phyloP scores from a whole-genome alignment of 2,329 filamentous ascomycete species.

The Fusarium sp. region DNA sequence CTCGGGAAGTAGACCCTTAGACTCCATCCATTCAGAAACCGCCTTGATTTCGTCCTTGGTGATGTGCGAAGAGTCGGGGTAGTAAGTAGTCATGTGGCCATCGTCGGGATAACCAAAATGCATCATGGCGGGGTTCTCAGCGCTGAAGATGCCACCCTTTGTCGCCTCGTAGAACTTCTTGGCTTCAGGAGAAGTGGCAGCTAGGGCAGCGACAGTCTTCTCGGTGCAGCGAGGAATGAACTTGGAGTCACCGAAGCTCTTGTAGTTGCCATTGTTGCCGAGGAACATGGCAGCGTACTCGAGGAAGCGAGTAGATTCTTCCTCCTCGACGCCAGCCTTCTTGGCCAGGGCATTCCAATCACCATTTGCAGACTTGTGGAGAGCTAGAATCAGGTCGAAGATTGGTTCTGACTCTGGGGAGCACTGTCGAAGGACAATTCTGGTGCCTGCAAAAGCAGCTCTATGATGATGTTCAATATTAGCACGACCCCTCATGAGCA shows the following conservation, averaged over 20 bases:
- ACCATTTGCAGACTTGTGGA: conserved; percentile 75
- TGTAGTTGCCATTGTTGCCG: conserved; percentile 87
- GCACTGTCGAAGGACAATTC: conserved; percentile 83
- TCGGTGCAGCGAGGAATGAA: conserved; percentile 80
- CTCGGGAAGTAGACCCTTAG: conserved; percentile 78
- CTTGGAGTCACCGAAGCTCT: conserved; percentile 87
- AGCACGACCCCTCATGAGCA: conserved; percentile 31
- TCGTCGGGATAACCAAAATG: conserved; percentile 81
- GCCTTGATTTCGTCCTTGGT: conserved; percentile 80
- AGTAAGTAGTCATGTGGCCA: conserved; percentile 85
- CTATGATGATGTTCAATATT: conserved; percentile 56
- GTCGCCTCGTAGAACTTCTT: conserved; percentile 75
- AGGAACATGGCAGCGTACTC: conserved; percentile 85
- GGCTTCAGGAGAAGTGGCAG: conserved; percentile 70
- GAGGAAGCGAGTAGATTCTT: conserved; percentile 76
- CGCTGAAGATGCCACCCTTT: conserved; percentile 79
- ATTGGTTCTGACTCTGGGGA: conserved; percentile 86
- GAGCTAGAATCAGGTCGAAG: conserved; percentile 82
- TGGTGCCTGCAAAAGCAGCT: conserved; percentile 80
- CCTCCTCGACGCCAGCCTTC: conserved; percentile 73
- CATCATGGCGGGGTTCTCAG: conserved; percentile 73
- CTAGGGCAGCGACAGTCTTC: conserved; percentile 74
- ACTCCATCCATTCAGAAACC: conserved; percentile 79
- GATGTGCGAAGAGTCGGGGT: conserved; percentile 80
- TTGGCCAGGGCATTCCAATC: conserved; percentile 77